Evolutionary conservation across 208 protist genomes (phyloP).

Genomic region (Crithidia brevicula): DNA sequence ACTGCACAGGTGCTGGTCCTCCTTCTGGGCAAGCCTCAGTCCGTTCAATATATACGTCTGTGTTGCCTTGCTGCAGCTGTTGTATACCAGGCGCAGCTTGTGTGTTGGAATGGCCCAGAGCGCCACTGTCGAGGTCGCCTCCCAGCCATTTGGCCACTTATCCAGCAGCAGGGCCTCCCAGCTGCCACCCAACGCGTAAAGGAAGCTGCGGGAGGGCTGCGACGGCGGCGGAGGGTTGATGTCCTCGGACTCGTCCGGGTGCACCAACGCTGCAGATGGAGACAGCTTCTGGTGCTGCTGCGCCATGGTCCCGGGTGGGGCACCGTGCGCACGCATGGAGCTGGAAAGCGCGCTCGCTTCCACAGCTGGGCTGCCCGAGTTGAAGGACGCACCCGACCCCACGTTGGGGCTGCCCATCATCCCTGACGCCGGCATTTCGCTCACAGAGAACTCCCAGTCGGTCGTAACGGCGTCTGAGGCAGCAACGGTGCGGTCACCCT

Average conservation of each 20-base stretch:
- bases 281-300: slow-evolving; percentile 20
- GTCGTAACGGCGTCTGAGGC: background rate
- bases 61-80: slow-evolving; percentile 50
- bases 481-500: background rate
- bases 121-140: slow-evolving; percentile 75
- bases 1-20: slow-evolving; percentile 58
- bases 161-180: slow-evolving; percentile 88
- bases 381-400: background rate
- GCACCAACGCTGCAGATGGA: slow-evolving; percentile 16
- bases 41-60: slow-evolving; percentile 68
- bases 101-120: slow-evolving; percentile 78
- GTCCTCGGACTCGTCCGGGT: slow-evolving; percentile 76
- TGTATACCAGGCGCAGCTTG: slow-evolving; percentile 79
- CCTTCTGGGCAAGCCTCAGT: slow-evolving; percentile 64
- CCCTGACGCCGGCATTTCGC: background rate
- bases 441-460: slow-evolving; percentile 30
- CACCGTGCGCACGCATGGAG: background rate
- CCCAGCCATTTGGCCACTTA: slow-evolving; percentile 90
- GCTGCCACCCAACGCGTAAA: slow-evolving; percentile 65
- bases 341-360: background rate
- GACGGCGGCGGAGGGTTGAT: slow-evolving; percentile 74
- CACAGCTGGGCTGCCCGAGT: background rate
- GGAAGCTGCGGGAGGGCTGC: slow-evolving; percentile 56
- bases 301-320: background rate
- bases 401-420: background rate